A percentile compares a stretch with the other conserved stretches of the same genome.
These are phyloP conservation scores for Venustampulla echinocandica DNA, from an alignment of 495 filamentous ascomycete species.

Conservation along the genomic window DNA sequence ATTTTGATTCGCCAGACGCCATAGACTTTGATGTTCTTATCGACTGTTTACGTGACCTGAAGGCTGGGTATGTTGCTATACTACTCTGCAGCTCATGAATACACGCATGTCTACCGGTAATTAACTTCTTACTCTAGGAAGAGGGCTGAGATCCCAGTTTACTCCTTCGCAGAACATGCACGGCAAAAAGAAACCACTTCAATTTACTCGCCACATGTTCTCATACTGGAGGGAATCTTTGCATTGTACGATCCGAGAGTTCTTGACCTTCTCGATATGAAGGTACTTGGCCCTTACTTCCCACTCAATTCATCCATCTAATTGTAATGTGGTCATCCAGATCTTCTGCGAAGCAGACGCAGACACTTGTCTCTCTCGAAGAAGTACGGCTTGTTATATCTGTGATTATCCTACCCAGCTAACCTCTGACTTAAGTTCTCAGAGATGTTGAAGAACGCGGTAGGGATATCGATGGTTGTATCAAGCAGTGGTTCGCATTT, in stretches of 20 bases:
- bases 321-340: constrained; percentile 25
- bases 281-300: constrained; percentile 39
- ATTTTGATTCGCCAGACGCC: constrained; percentile 91
- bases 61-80: constrained; percentile 63
- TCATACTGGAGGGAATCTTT: constrained; percentile 93
- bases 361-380: constrained; percentile 84
- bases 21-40: constrained; percentile 90
- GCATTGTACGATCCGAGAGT: constrained; percentile 84
- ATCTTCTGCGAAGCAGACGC: constrained; percentile 96
- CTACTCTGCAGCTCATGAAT: background rate
- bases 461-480: constrained; percentile 83
- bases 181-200: constrained; percentile 68
- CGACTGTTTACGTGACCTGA: constrained; percentile 71
- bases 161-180: constrained; percentile 90
- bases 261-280: constrained; percentile 82
- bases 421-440: constrained; percentile 50
- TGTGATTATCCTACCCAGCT: background rate
- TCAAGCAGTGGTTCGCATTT: constrained; percentile 95
- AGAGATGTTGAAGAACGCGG: constrained; percentile 81
- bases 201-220: constrained; percentile 91
- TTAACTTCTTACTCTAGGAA: constrained; percentile 45
- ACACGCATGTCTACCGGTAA: background rate
- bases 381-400: constrained; percentile 50
- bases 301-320: background rate
- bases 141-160: constrained; percentile 85